Base-by-base conservation (phyloP, 257 asterid species). In the Cordia subcordata region DNA sequence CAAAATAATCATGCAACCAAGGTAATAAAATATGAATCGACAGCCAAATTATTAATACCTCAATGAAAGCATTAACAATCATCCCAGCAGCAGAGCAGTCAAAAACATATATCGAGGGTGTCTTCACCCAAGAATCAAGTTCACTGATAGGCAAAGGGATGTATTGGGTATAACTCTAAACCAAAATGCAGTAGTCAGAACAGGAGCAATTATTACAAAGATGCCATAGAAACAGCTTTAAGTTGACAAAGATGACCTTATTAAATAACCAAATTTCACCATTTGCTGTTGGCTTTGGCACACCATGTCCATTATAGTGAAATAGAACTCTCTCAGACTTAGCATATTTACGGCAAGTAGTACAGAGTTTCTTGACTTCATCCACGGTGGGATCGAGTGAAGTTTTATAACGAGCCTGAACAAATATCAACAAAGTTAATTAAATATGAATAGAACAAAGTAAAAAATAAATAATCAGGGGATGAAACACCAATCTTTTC, bases 11-110 rank as follows among this genome's bases (percentile, higher is more conserved):
- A 47, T 14, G 14, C 17, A 52, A 18, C 11, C n/a, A 18, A 42
- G 47, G 10, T 42, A 10, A 42, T 42, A 12, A 52, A 23, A 8
- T 52, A 13, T 23, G n/a, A 18, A 52, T 20, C 14, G 21, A 11
- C 15, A 53, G 10, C 15, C 14, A 13, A 49, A 15, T 53, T 1
- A 53, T 11, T 1, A 21, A 4, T 72, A 84, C 95, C 84, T 84
- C 86, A 27, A 72, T 74, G 78, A 87, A 87, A 72, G 94, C 85
- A 61, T 71, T 84, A 64, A 87, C 81, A 75, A 87, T 76, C 77
- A 82, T 62, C 68, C 96, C 96, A 65, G 96, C 94, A 52, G 96
- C 94, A 46, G 96, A 85, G 82, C 96, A 87, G 67, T 87, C 96
- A 73, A 87, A 85, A 57, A 85, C 96, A 72, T 87, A 87, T 70